These are phyloP conservation scores for Microdochium paspali DNA, from an alignment of 2,329 filamentous ascomycete genomes.

Conservation along the genomic window DNA sequence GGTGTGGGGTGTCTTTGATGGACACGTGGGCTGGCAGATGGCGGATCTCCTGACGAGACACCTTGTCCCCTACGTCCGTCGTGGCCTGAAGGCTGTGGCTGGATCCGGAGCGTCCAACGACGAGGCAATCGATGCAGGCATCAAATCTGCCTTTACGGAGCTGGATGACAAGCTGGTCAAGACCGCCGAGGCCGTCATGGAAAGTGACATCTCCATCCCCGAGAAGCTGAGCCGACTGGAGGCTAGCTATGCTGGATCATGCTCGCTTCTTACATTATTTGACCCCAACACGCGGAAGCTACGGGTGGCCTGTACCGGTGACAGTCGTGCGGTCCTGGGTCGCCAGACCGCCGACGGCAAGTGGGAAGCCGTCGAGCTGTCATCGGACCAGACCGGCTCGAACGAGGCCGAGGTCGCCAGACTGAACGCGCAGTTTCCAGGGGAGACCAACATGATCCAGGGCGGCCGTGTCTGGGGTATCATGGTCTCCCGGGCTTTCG, in stretches of 20 bases:
- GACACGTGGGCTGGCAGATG: constrained; percentile 24
- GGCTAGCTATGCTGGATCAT: constrained; percentile 18
- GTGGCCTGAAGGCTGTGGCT: constrained; percentile 11
- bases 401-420: constrained; percentile 48
- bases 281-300: constrained; percentile 43
- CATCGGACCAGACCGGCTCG: constrained; percentile 56
- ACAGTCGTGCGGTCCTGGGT: constrained; percentile 58
- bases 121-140: constrained; percentile 18
- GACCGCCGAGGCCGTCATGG: constrained; percentile 13
- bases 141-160: constrained; percentile 26
- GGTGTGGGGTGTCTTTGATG: constrained; percentile 24
- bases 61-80: constrained; percentile 18
- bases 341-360: constrained; percentile 27
- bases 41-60: constrained; percentile 19
- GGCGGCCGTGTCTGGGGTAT: constrained; percentile 53
- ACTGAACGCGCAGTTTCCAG: constrained; percentile 49
- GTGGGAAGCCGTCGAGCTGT: constrained; percentile 46
- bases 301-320: constrained; percentile 56
- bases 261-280: constrained; percentile 42
- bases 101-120: constrained; percentile 6
- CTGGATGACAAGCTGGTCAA: constrained; percentile 24
- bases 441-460: constrained; percentile 47
- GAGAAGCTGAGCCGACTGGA: constrained; percentile 19
- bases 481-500: constrained; percentile 55
- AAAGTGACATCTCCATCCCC: constrained; percentile 17